Percentiles rank a stretch among this genome's conserved stretches.
phyloP scores from a whole-genome alignment of 2,329 filamentous ascomycete species.

The Arthrobotrys musiformis region DNA sequence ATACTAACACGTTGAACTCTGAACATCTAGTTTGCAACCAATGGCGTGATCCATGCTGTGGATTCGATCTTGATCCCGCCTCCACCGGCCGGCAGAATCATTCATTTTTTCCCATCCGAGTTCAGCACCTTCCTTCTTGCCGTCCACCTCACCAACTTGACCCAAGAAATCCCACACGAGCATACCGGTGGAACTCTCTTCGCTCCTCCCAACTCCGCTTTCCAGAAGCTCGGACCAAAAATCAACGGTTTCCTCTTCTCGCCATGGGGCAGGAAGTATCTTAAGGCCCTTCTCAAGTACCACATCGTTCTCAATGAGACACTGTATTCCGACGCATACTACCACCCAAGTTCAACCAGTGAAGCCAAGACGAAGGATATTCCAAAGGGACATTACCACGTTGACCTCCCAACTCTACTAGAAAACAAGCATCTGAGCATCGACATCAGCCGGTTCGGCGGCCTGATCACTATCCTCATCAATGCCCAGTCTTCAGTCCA shows the following conservation, averaged over 20 bases:
- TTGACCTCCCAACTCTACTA: slow-evolving; percentile 79
- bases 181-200: slow-evolving; percentile 75
- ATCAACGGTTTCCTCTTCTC: slow-evolving; percentile 90
- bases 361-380: slow-evolving; percentile 57
- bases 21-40: slow-evolving; percentile 71
- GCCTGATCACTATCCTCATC: slow-evolving; percentile 76
- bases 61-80: slow-evolving; percentile 81
- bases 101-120: slow-evolving; percentile 73
- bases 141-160: slow-evolving; percentile 78
- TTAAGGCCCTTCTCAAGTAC: slow-evolving; percentile 81
- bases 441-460: slow-evolving; percentile 76
- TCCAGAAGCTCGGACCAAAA: slow-evolving; percentile 75
- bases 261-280: slow-evolving; percentile 76
- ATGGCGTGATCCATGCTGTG: slow-evolving; percentile 83
- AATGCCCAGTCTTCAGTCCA: slow-evolving; percentile 76
- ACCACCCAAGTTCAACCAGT: slow-evolving; percentile 15
- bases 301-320: slow-evolving; percentile 79
- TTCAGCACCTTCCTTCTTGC: slow-evolving; percentile 84
- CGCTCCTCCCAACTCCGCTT: slow-evolving; percentile 83
- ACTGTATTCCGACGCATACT: slow-evolving; percentile 80
- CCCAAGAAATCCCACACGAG: slow-evolving; percentile 68
- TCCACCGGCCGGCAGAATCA: slow-evolving; percentile 72
- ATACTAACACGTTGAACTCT: neutral
- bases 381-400: slow-evolving; percentile 69
- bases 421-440: slow-evolving; percentile 74